Evolutionary conservation across 768 basidiomycete genomes (phyloP).

Genomic region (Imleria badia): DNA sequence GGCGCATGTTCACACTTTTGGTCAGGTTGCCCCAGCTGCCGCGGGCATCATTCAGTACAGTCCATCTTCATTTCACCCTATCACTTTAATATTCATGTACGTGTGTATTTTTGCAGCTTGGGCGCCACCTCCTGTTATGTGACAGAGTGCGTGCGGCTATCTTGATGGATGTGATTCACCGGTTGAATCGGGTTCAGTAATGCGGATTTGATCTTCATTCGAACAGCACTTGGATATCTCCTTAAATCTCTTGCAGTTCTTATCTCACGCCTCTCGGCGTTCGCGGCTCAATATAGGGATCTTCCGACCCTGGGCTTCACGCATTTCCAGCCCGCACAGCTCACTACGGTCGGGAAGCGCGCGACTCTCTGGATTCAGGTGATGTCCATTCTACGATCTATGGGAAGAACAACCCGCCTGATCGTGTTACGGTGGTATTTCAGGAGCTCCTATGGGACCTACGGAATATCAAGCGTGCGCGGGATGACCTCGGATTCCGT

Average conservation of each 20-base stretch:
- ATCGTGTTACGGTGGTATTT: neutral
- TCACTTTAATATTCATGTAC: constrained; percentile 12
- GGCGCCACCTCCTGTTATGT: constrained; percentile 99
- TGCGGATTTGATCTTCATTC: constrained; percentile 96
- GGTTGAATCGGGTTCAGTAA: constrained; percentile 56
- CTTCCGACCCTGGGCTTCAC: constrained; percentile 97
- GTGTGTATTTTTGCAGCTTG: constrained; percentile 46
- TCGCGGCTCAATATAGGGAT: constrained; percentile 82
- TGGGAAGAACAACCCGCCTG: neutral
- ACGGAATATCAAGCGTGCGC: constrained; percentile 84
- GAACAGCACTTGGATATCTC: constrained; percentile 79
- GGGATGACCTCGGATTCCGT: constrained; percentile 93
- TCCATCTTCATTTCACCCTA: constrained; percentile 3
- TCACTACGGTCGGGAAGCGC: constrained; percentile 97
- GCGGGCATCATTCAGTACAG: constrained; percentile 93
- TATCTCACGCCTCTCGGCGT: constrained; percentile 82
- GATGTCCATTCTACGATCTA: constrained; percentile 10
- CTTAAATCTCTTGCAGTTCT: constrained; percentile 86
- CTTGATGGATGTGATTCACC: constrained; percentile 3
- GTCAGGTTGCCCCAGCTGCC: constrained; percentile 87
- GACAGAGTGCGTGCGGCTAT: constrained; percentile 71
- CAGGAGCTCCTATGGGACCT: constrained; percentile 96
- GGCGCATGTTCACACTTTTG: constrained; percentile 99
- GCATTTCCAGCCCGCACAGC: constrained; percentile 97
- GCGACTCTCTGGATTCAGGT: constrained; percentile 97